Percentiles rank a stretch among this genome's conserved stretches.
phyloP scores from a whole-genome alignment of 768 basidiomycete species.

The Pleurotus pulmonarius region DNA sequence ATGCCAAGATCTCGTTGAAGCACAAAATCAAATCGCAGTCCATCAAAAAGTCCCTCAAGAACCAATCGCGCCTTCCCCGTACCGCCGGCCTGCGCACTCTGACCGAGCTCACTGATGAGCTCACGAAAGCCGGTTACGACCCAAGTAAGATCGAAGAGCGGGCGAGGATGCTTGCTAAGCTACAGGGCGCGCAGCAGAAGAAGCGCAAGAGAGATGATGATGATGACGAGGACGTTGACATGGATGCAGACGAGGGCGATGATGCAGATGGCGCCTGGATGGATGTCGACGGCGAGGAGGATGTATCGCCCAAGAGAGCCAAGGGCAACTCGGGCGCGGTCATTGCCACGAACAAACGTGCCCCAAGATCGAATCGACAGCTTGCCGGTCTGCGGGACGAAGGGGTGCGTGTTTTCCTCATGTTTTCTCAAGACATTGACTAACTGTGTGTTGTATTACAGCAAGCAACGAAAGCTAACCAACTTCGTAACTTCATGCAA shows the following conservation, averaged over 20 bases:
- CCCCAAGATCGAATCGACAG: slow-evolving; percentile 69
- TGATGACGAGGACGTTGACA: slow-evolving; percentile 60
- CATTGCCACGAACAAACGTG: slow-evolving; percentile 44
- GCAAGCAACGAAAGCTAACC: slow-evolving; percentile 79
- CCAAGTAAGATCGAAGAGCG: slow-evolving; percentile 85
- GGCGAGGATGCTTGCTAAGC: slow-evolving; percentile 79
- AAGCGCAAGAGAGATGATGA: slow-evolving; percentile 64
- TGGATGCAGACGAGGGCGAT: slow-evolving; percentile 38
- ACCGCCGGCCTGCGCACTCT: slow-evolving; percentile 68
- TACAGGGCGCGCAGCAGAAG: slow-evolving; percentile 64
- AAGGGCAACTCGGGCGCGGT: slow-evolving; percentile 62
- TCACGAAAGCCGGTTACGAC: slow-evolving; percentile 89
- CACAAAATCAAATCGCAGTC: slow-evolving; percentile 71
- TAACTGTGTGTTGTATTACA: slow-evolving; percentile 22
- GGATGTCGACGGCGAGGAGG: slow-evolving; percentile 52
- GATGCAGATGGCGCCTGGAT: slow-evolving; percentile 46
- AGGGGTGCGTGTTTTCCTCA: slow-evolving; percentile 41
- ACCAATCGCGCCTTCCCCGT: slow-evolving; percentile 73
- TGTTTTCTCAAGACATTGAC: background rate
- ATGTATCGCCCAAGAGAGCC: slow-evolving; percentile 51
- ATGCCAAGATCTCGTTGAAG: slow-evolving; percentile 52
- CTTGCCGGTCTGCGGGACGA: slow-evolving; percentile 78
- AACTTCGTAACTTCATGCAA: slow-evolving; percentile 84
- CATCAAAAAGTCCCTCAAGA: slow-evolving; percentile 85
- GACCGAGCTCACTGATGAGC: slow-evolving; percentile 72